phyloP scores from a whole-genome alignment of 2,329 filamentous ascomycete genomes.

The Fusarium xylarioides region DNA sequence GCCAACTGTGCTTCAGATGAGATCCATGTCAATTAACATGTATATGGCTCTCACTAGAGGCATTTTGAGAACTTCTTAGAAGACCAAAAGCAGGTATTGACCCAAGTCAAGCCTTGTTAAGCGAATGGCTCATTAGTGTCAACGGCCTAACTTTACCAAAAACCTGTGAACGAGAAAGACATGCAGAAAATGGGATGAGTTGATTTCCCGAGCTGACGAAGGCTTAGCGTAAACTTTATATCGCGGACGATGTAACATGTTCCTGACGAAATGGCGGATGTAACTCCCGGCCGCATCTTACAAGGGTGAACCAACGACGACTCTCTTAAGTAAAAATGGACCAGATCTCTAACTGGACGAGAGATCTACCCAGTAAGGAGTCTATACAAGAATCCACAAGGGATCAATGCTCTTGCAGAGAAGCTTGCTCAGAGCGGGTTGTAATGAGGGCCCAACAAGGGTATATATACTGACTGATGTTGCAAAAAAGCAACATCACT shows the following conservation, averaged over 20 bases:
- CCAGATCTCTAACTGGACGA: too few species aligned
- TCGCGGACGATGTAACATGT: background rate
- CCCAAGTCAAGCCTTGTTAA: background rate
- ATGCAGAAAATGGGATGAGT: too few species aligned
- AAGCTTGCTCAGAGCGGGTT: too few species aligned
- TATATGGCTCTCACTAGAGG: background rate
- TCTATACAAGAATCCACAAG: too few species aligned
- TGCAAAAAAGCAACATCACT: background rate
- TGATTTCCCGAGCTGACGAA: too few species aligned
- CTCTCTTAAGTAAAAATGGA: too few species aligned
- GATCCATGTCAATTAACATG: accelerated
- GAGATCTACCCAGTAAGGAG: accelerated
- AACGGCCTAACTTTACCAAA: background rate
- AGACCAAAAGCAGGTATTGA: accelerated
- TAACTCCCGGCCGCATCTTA: background rate
- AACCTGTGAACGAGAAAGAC: background rate
- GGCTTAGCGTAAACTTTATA: background rate
- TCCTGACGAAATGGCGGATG: background rate
- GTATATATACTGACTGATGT: too few species aligned
- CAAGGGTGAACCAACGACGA: background rate
- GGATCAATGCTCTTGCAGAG: background rate
- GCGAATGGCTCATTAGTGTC: background rate
- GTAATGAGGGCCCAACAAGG: background rate
- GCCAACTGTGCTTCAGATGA: background rate
- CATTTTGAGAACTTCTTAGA: background rate